These are phyloP conservation scores for Venturia asperata DNA, from an alignment of 2,329 filamentous ascomycete genomes.

Conservation along the genomic window DNA sequence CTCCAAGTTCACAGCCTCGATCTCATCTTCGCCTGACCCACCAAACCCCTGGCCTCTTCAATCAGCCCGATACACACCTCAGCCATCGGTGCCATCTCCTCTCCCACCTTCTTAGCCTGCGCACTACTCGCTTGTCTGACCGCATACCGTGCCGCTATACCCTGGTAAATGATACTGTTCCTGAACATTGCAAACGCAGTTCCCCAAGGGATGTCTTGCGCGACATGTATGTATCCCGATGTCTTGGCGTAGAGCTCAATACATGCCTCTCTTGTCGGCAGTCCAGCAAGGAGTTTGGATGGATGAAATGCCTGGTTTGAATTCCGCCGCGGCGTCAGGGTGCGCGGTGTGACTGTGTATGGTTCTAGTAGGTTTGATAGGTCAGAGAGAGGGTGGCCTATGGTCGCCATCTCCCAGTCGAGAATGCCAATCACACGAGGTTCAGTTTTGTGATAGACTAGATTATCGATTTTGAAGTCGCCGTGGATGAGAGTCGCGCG, in stretches of 20 bases:
- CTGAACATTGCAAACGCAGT: constrained; percentile 52
- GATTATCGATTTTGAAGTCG: constrained; percentile 69
- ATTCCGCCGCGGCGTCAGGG: constrained; percentile 43
- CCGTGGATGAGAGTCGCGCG: constrained; percentile 72
- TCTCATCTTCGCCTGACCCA: constrained; percentile 9
- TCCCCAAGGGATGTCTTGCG: constrained; percentile 50
- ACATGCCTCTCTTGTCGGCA: constrained; percentile 51
- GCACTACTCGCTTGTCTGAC: constrained; percentile 77
- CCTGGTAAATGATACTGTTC: constrained; percentile 61
- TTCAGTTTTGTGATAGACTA: constrained; percentile 68
- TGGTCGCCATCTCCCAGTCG: constrained; percentile 93
- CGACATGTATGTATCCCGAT: constrained; percentile 58
- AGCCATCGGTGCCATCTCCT: constrained; percentile 61
- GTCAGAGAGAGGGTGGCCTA: constrained; percentile 82
- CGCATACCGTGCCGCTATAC: constrained; percentile 79
- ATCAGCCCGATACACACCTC: constrained; percentile 67
- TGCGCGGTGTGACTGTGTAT: constrained; percentile 32
- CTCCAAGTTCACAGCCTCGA: neutral
- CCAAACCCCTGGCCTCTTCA: constrained; percentile 31
- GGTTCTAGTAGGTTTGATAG: constrained; percentile 63
- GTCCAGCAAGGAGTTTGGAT: constrained; percentile 41
- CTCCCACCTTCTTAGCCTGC: constrained; percentile 63
- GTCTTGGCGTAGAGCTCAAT: constrained; percentile 56
- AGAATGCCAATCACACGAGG: constrained; percentile 78
- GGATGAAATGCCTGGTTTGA: constrained; percentile 19